Conservation (phyloP, 2,329 filamentous ascomycete species). For the Cucurbitaria berberidis region DNA sequence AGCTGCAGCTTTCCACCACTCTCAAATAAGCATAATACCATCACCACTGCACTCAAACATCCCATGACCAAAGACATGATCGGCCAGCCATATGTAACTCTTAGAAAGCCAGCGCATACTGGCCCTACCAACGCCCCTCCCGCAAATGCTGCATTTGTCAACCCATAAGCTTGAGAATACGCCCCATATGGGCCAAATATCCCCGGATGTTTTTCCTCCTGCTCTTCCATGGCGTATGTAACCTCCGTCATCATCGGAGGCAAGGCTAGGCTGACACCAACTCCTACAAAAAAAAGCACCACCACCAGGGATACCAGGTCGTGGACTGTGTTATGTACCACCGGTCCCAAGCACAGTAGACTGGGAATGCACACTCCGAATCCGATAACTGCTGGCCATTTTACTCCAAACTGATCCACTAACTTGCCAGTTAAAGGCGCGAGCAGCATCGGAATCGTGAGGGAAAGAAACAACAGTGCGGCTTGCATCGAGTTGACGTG, state of each 20-base stretch:
- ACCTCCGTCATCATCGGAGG: neutral
- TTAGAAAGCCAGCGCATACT: neutral
- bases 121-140: neutral
- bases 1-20: neutral
- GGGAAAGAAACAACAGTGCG: neutral
- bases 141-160: neutral
- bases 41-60: neutral
- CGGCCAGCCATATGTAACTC: neutral
- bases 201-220: neutral
- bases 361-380: neutral
- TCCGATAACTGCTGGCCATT: neutral
- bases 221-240: neutral
- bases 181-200: neutral
- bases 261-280: neutral
- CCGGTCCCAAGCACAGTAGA: neutral
- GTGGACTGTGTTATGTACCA: neutral
- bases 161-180: neutral
- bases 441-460: neutral
- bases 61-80: neutral
- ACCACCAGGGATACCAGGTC: neutral
- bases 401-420: neutral
- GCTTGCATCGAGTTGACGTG: neutral
- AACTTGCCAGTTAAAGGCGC: neutral
- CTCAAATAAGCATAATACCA: neutral
- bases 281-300: neutral